Conservation (phyloP, 179 eudicot genomes). For the Corrigiola litoralis region DNA sequence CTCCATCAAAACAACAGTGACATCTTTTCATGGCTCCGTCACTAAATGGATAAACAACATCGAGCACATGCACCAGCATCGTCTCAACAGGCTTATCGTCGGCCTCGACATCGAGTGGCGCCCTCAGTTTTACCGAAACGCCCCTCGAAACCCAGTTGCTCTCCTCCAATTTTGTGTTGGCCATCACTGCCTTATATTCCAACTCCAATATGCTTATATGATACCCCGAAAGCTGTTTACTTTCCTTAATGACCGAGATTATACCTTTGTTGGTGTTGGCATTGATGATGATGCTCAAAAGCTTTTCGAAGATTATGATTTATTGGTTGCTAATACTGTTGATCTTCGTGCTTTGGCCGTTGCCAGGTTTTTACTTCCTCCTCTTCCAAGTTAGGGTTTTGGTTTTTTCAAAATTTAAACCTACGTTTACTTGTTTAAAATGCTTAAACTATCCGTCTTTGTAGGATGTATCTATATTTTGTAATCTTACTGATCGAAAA, state of each 20-base stretch:
- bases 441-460: too few species aligned
- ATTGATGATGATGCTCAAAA: conserved; percentile 26
- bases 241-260: conserved; percentile 14
- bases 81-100: conserved; percentile 24
- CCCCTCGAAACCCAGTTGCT: conserved; percentile 24
- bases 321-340: conserved; percentile 1
- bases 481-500: too few species aligned
- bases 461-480: too few species aligned
- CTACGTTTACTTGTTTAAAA: too few species aligned
- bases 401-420: too few species aligned
- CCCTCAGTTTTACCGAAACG: conserved; percentile 13
- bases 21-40: conserved; percentile 20
- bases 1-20: conserved; percentile 28
- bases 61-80: conserved; percentile 12
- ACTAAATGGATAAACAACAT: conserved; percentile 29
- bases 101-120: conserved; percentile 51
- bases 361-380: too few species aligned
- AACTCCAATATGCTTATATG: conserved; percentile 9
- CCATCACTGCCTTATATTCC: conserved; percentile 34
- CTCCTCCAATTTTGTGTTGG: conserved; percentile 43
- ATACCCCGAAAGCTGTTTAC: conserved; percentile 16
- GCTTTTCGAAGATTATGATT: conserved; percentile 19
- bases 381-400: too few species aligned
- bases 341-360: conserved; percentile 9
- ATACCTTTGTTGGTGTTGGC: conserved; percentile 38